Conservation (phyloP, 306 rosid species). For the Cucurbita maxima region DNA sequence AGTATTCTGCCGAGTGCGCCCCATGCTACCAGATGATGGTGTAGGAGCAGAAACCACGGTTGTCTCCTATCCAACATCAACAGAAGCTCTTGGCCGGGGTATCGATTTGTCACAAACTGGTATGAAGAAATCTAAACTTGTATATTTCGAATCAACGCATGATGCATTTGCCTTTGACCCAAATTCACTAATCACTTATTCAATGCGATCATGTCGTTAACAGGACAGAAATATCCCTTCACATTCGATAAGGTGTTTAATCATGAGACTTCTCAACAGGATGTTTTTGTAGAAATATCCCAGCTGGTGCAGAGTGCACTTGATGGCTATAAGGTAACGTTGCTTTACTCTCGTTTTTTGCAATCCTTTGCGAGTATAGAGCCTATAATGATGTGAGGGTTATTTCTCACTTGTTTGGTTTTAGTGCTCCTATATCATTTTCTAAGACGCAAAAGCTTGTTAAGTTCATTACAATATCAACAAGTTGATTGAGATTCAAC, state of each 20-base stretch:
- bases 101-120: conserved; percentile 73
- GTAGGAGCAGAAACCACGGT: conserved; percentile 36
- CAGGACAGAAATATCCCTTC: conserved; percentile 75
- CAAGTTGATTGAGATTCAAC: too few relatives aligned
- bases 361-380: neutral
- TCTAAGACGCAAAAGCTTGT: neutral
- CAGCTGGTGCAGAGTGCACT: conserved; percentile 97
- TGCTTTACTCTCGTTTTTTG: neutral
- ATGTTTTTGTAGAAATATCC: conserved; percentile 77
- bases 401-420: neutral
- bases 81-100: conserved; percentile 72
- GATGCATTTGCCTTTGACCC: neutral
- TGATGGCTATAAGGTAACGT: conserved; percentile 83
- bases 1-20: conserved; percentile 89
- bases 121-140: conserved; percentile 7
- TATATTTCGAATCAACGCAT: neutral
- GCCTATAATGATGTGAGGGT: neutral
- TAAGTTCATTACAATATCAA: neutral
- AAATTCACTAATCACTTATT: neutral
- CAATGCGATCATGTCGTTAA: conserved; percentile 1
- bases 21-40: conserved; percentile 71
- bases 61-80: conserved; percentile 62
- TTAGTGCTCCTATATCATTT: neutral
- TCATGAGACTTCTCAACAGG: conserved; percentile 71
- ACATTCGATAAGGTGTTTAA: conserved; percentile 87